A percentile compares a stretch with the other conserved stretches of the same genome.
These are phyloP conservation scores for Ceratocystis papillata DNA, from an alignment of 2,329 filamentous ascomycete genomes.

Conservation along the genomic window DNA sequence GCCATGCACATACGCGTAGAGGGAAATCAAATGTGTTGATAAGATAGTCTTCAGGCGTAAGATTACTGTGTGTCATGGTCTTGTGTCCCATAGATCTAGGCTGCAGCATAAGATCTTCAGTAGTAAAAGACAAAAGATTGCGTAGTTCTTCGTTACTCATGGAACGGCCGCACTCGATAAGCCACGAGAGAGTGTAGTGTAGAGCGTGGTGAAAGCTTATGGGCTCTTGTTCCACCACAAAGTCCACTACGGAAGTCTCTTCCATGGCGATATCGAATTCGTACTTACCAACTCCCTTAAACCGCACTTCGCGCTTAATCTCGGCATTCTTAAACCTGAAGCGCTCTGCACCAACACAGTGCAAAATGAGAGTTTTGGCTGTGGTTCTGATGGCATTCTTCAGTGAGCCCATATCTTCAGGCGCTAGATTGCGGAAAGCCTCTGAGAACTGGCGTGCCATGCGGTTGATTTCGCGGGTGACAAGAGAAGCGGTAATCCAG, in stretches of 20 bases:
- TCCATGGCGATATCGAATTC: conserved; percentile 58
- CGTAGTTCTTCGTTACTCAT: conserved; percentile 58
- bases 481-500: conserved; percentile 91
- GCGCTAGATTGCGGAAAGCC: conserved; percentile 61
- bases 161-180: conserved; percentile 76
- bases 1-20: conserved; percentile 84
- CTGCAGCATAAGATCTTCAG: conserved; percentile 56
- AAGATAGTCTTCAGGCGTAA: conserved; percentile 61
- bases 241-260: conserved; percentile 65
- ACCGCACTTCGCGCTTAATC: conserved; percentile 73
- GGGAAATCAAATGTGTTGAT: conserved; percentile 88
- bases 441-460: conserved; percentile 81
- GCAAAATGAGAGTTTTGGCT: conserved; percentile 74
- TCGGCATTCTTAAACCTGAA: conserved; percentile 76
- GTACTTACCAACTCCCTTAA: conserved; percentile 66
- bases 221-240: conserved; percentile 74
- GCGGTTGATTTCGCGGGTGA: conserved; percentile 89
- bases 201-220: conserved; percentile 97
- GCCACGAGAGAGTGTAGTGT: conserved; percentile 92
- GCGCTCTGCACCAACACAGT: conserved; percentile 81
- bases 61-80: conserved; percentile 45
- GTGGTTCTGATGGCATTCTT: conserved; percentile 60
- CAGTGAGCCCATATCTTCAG: conserved; percentile 56
- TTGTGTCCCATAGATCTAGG: conserved; percentile 52
- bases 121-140: conserved; percentile 59